Conservation (phyloP, 345 rosid genomes). For the Viola odorata region DNA sequence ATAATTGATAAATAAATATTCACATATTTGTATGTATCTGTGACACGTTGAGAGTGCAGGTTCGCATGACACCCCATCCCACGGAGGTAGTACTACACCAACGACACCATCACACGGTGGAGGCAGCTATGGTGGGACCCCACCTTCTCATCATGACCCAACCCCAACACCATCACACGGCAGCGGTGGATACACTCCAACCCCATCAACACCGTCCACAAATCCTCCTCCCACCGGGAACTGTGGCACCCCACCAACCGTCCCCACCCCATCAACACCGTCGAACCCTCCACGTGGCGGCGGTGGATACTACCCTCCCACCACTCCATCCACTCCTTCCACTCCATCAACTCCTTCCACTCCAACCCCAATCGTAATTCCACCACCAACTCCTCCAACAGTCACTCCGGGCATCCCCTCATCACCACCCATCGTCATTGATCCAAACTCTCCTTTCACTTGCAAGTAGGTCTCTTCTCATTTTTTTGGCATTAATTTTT, state of each 20-base stretch:
- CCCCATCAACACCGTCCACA: conserved; percentile 20
- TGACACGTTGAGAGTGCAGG: too few species aligned
- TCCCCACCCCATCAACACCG: conserved; percentile 33
- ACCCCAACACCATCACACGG: conserved; percentile 35
- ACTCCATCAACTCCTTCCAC: too few species aligned
- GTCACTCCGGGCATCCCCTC: conserved; percentile 62
- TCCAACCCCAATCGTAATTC: conserved; percentile 40
- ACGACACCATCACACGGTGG: too few species aligned
- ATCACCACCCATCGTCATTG: conserved; percentile 49
- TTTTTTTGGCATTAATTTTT: too few species aligned
- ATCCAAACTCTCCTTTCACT: conserved; percentile 62
- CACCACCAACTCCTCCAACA: conserved; percentile 45
- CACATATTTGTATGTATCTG: not conserved
- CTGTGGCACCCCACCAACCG: conserved; percentile 22
- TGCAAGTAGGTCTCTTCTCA: conserved; percentile 99
- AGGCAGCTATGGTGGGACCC: too few species aligned
- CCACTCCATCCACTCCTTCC: conserved; percentile 53
- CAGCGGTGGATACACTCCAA: conserved; percentile 32
- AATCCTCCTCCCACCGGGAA: conserved; percentile 10
- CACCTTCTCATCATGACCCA: conserved; percentile 5
- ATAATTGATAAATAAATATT: not conserved
- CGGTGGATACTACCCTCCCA: conserved; percentile 36
- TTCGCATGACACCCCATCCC: conserved; percentile 28
- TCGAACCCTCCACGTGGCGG: conserved; percentile 49
- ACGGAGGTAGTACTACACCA: conserved; percentile 24